Evolutionary conservation across 768 basidiomycete species (phyloP).

Genomic region (Russula compacta): DNA sequence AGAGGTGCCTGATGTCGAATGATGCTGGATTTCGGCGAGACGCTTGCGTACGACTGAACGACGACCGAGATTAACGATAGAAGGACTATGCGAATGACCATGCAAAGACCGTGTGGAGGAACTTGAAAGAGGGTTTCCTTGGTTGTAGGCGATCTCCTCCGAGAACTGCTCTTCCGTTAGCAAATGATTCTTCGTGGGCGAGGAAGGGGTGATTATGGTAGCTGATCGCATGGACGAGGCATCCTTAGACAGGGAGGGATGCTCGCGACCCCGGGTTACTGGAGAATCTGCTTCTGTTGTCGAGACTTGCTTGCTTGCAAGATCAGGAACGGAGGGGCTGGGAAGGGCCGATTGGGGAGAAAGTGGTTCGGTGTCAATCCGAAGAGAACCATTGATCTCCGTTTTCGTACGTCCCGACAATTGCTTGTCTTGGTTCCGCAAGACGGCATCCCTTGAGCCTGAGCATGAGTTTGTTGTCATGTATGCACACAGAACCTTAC

Average conservation of each 20-base stretch:
- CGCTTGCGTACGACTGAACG: slow-evolving; percentile 60
- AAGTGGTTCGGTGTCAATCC: slow-evolving; percentile 16
- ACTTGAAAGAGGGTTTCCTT: background rate
- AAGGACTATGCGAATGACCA: slow-evolving; percentile 40
- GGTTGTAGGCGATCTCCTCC: background rate
- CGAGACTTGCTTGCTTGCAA: background rate
- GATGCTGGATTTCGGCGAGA: slow-evolving; percentile 46
- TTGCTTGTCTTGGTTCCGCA: slow-evolving; percentile 31
- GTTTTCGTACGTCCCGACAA: slow-evolving; percentile 17
- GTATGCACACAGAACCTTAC: slow-evolving; percentile 30
- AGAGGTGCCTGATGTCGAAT: background rate
- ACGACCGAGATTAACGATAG: slow-evolving; percentile 50
- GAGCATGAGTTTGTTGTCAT: background rate
- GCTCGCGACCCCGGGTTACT: background rate
- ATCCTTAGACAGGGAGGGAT: background rate
- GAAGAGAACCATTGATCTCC: slow-evolving; percentile 15
- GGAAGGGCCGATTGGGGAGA: background rate
- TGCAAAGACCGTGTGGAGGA: slow-evolving; percentile 23
- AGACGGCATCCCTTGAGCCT: slow-evolving; percentile 46
- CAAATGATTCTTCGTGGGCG: background rate
- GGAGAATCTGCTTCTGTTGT: background rate
- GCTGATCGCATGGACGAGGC: background rate
- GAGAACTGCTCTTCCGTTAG: background rate
- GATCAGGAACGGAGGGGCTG: background rate
- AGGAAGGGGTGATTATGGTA: background rate